Evolutionary conservation across 2,329 filamentous ascomycete species (phyloP).

Genomic region (Cladosporium sp.): DNA sequence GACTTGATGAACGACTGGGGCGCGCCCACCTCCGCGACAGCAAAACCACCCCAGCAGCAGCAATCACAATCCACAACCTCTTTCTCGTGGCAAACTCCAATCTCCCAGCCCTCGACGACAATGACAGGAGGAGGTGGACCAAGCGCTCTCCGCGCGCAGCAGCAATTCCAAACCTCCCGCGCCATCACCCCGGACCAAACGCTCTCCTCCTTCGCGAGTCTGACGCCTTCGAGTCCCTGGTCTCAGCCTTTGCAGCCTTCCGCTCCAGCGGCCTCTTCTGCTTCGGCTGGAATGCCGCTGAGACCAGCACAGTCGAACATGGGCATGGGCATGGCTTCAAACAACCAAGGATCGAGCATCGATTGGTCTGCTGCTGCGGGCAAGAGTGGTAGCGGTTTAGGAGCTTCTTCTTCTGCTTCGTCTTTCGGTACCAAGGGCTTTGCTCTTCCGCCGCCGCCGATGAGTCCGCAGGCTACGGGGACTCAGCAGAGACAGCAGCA

Average conservation of each 20-base stretch:
- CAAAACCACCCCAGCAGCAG: slow-evolving; percentile 16
- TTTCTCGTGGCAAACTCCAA: slow-evolving; percentile 46
- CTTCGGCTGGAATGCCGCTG: too few relatives aligned
- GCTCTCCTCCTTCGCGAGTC: slow-evolving; percentile 29
- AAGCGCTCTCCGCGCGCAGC: slow-evolving; percentile 7
- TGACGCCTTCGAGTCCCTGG: slow-evolving; percentile 37
- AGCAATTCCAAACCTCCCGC: slow-evolving; percentile 15
- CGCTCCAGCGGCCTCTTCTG: too few relatives aligned
- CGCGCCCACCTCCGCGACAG: slow-evolving; percentile 29
- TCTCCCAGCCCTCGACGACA: too few relatives aligned
- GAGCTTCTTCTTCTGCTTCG: slow-evolving; percentile 4
- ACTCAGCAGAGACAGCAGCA: slow-evolving; percentile 30
- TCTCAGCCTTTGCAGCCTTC: slow-evolving; percentile 36
- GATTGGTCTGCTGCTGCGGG: slow-evolving; percentile 49
- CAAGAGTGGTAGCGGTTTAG: slow-evolving; percentile 11
- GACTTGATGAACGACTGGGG: slow-evolving; percentile 44
- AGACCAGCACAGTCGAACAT: slow-evolving; percentile 25
- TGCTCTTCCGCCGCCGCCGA: slow-evolving; percentile 30
- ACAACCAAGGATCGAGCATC: slow-evolving; percentile 38
- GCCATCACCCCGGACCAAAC: slow-evolving; percentile 34
- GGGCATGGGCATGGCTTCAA: neutral
- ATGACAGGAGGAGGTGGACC: too few relatives aligned
- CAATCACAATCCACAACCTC: too few relatives aligned
- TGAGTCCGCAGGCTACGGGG: slow-evolving; percentile 32
- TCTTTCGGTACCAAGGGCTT: slow-evolving; percentile 20